Base-by-base conservation (phyloP, 23 red algal species). In the Gracilaria domingensis region DNA sequence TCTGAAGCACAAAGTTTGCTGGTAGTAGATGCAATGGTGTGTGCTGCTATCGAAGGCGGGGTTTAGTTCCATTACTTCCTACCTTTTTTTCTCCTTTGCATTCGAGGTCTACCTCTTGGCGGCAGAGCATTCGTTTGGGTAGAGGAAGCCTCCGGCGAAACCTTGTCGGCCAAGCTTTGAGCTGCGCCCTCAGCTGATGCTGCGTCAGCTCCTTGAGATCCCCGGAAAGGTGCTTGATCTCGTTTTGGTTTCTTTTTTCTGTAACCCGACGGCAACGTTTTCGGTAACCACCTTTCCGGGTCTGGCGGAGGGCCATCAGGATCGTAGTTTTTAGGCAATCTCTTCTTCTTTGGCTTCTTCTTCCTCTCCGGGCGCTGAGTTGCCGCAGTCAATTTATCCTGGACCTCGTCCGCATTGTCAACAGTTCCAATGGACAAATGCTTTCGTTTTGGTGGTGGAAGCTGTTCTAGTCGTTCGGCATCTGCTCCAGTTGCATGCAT, bases 261-360 rank as follows among this genome's bases (percentile, higher is more conserved):
- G 71, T 94, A 94, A 18, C 74, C 74, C 38, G 91, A 86, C 0
- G 82, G 81, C 74, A 79, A 35, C 0, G 81, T 86, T 70, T 94
- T 94, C 0, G 91, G 91, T 12, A 94, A 21, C 91, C 91, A 94
- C 54, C 91, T 82, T 42, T 94, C 91, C 64, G 91, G 91, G 36
- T 94, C 91, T 36, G 91, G 91, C 7, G 81, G 91, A 30, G 91
- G 91, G 51, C 91, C 91, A 36, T 94, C 59, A 7, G 91, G 91
- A 51, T 94, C 82, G 35, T 79, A 94, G 51, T 94, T 87, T 70
- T 94, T 94, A 7, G 91, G 91, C 36, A 94, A 67, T 30, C 65
- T 66, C 56, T 94, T 86, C 81, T 94, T 94, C 73, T 72, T 94
- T 48, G 86, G 77, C 26, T 94, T 94, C 81, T 94, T 94, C 78